phyloP scores from a whole-genome alignment of 441 rosid genomes.

The Erodium moschatum region DNA sequence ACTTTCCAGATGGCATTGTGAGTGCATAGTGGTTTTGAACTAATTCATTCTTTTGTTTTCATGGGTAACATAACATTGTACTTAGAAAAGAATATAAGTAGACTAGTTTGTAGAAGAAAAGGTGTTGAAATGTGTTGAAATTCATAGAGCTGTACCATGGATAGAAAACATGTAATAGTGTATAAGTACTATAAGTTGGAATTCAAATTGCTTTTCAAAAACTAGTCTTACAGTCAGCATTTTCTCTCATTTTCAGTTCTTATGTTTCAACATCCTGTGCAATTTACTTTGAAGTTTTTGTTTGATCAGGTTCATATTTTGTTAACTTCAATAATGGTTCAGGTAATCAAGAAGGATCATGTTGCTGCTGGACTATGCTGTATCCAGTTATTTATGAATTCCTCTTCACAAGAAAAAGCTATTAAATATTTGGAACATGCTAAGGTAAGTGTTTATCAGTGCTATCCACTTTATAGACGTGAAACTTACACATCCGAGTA shows the following conservation, averaged over 20 bases:
- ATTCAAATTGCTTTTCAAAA: background rate
- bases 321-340: slow-evolving; percentile 23
- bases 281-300: slow-evolving; percentile 8
- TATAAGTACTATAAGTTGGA: background rate
- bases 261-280: background rate
- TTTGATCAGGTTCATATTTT: background rate
- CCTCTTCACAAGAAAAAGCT: slow-evolving; percentile 82
- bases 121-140: background rate
- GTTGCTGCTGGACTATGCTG: slow-evolving; percentile 96
- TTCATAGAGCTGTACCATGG: background rate
- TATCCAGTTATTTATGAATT: slow-evolving; percentile 89
- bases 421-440: slow-evolving; percentile 82
- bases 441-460: slow-evolving; percentile 39
- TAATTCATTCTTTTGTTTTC: background rate
- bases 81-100: background rate
- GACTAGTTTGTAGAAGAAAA: background rate
- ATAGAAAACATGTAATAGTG: background rate
- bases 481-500: background rate
- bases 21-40: background rate
- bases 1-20: background rate
- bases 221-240: background rate
- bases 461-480: background rate
- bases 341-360: slow-evolving; percentile 93
- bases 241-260: background rate
- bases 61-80: background rate